Conservation (phyloP, 768 basidiomycete genomes). For the Leucosporidium scottii region DNA sequence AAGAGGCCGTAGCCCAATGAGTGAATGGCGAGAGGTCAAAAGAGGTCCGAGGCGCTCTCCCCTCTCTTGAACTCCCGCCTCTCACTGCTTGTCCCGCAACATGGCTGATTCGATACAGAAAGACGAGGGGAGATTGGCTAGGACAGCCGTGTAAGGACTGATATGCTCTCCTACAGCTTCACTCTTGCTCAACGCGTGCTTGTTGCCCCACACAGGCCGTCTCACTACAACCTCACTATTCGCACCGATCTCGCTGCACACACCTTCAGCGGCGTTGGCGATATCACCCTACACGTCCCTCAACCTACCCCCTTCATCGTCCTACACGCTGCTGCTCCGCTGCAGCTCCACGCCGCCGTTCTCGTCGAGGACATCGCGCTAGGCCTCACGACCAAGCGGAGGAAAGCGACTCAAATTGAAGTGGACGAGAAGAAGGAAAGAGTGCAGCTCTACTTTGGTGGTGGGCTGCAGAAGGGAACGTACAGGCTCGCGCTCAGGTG, state of each 20-base stretch:
- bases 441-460: slow-evolving; percentile 57
- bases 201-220: slow-evolving; percentile 46
- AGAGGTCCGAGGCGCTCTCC: too few species aligned
- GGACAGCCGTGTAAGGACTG: too few species aligned
- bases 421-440: slow-evolving; percentile 62
- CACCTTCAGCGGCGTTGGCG: slow-evolving; percentile 68
- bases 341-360: slow-evolving; percentile 55
- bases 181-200: too few species aligned
- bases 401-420: slow-evolving; percentile 45
- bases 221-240: slow-evolving; percentile 69
- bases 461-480: slow-evolving; percentile 42
- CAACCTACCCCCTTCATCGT: slow-evolving; percentile 54
- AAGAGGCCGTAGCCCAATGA: too few species aligned
- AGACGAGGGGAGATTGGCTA: too few species aligned
- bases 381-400: slow-evolving; percentile 48
- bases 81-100: too few species aligned
- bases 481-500: slow-evolving; percentile 63
- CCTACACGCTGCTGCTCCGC: slow-evolving; percentile 56
- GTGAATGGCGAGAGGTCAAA: too few species aligned
- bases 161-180: too few species aligned
- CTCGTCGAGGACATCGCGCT: slow-evolving; percentile 48
- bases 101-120: too few species aligned
- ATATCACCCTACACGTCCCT: slow-evolving; percentile 62
- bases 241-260: slow-evolving; percentile 73
- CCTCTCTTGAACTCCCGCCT: too few species aligned